phyloP scores from a whole-genome alignment of 352 stramenopile genomes.

The Stramenopiles sp. region DNA sequence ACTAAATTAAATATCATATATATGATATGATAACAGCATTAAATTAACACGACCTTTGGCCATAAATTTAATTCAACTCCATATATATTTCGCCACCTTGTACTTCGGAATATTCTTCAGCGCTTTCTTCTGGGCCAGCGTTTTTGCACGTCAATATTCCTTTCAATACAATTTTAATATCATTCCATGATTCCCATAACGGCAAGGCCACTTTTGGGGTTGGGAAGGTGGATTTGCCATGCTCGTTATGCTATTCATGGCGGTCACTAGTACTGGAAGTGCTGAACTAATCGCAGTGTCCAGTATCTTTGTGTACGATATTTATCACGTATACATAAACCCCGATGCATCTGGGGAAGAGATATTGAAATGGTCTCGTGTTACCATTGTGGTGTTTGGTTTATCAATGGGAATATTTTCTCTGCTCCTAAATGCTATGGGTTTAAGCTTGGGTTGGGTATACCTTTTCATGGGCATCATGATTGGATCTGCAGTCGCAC shows the following conservation, averaged over 20 bases:
- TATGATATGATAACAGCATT: no score
- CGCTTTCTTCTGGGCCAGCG: no score
- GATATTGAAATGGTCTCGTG: constrained; percentile 39
- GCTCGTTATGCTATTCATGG: constrained; percentile 63
- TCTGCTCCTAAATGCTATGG: constrained; percentile 32
- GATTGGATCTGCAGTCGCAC: constrained; percentile 48
- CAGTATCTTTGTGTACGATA: constrained; percentile 48
- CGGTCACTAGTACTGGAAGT: constrained; percentile 48
- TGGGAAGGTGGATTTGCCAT: no score
- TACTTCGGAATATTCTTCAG: no score
- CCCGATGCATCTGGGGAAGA: constrained; percentile 41
- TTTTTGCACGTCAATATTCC: no score
- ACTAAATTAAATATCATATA: no score
- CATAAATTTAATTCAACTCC: no score
- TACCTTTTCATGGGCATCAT: constrained; percentile 59
- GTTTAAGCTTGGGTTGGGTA: constrained; percentile 50
- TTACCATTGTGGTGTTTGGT: constrained; percentile 40
- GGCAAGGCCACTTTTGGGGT: no score
- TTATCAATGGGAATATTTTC: constrained; percentile 42
- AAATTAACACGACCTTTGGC: no score
- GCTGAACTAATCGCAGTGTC: constrained; percentile 51
- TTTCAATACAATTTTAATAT: no score
- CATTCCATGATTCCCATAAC: no score
- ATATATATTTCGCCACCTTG: no score
- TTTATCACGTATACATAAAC: constrained; percentile 55